Evolutionary conservation across 495 filamentous ascomycete genomes (phyloP).

Genomic region (Aspergillus cristatus): DNA sequence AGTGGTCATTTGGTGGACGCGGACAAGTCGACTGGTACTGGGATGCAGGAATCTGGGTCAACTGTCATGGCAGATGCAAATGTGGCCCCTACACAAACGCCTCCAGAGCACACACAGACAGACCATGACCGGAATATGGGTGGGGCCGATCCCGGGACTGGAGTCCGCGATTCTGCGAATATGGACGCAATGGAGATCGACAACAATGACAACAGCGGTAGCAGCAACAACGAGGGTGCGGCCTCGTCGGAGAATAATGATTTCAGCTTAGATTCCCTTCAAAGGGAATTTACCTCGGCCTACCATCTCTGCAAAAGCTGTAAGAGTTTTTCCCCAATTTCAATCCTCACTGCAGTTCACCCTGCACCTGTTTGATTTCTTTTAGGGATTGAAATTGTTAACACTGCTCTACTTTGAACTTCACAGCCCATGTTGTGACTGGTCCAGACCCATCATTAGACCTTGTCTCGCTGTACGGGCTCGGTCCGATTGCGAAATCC

Average conservation of each 20-base stretch:
- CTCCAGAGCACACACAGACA: slow-evolving; percentile 25
- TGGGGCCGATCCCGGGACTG: slow-evolving; percentile 7
- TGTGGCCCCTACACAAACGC: slow-evolving; percentile 9
- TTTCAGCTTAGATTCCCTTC: slow-evolving; percentile 33
- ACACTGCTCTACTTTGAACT: slow-evolving; percentile 25
- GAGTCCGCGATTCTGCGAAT: slow-evolving; percentile 20
- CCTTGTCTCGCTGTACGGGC: slow-evolving; percentile 53
- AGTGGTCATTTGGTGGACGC: slow-evolving; percentile 25
- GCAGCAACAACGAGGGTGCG: slow-evolving; percentile 30
- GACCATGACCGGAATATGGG: slow-evolving; percentile 28
- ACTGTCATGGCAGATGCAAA: slow-evolving; percentile 9
- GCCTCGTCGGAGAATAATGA: slow-evolving; percentile 11
- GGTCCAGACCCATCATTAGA: slow-evolving; percentile 54
- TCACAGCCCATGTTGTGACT: slow-evolving; percentile 34
- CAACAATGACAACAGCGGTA: slow-evolving; percentile 20
- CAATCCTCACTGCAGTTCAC: slow-evolving; percentile 16
- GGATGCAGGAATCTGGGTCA: slow-evolving; percentile 12
- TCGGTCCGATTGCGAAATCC: slow-evolving; percentile 50
- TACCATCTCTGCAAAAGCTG: slow-evolving; percentile 44
- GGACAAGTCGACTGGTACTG: slow-evolving; percentile 21
- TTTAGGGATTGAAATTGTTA: slow-evolving; percentile 33
- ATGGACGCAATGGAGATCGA: slow-evolving; percentile 3
- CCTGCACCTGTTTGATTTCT: slow-evolving; percentile 16
- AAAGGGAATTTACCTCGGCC: slow-evolving; percentile 37
- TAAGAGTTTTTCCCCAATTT: slow-evolving; percentile 37